These are phyloP conservation scores for Colletotrichum noveboracense DNA, from an alignment of 2,329 filamentous ascomycete species.

Conservation along the genomic window DNA sequence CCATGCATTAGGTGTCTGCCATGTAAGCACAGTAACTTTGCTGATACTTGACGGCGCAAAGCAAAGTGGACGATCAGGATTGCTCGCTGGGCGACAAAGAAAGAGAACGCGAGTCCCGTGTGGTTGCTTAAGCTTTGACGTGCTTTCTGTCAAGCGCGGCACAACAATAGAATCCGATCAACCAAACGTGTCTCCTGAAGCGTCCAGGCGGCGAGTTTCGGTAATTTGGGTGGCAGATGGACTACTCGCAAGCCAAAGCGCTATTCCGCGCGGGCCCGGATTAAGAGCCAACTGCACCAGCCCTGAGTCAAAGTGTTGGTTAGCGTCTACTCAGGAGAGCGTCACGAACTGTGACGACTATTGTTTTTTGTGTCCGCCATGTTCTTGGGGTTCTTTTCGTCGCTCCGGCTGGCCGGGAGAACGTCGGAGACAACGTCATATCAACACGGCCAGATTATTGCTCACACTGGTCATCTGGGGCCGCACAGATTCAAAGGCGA, in stretches of 20 bases:
- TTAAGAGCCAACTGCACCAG: background rate
- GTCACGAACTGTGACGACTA: background rate
- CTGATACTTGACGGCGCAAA: background rate
- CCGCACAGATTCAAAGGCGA: background rate
- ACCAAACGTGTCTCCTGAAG: background rate
- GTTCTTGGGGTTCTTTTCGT: background rate
- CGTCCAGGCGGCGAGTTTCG: background rate
- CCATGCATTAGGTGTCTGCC: background rate
- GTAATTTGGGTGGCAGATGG: background rate
- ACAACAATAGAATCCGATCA: background rate
- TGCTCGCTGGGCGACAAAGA: conserved; percentile 1
- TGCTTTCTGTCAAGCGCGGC: background rate
- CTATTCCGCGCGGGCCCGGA: background rate
- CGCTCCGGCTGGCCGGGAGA: background rate
- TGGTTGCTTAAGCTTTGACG: conserved; percentile 11
- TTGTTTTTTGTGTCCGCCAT: background rate
- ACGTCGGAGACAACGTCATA: background rate
- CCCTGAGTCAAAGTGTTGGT: background rate
- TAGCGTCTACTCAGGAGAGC: conserved; percentile 6
- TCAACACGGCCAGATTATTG: background rate
- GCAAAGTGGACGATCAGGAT: background rate
- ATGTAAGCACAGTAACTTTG: background rate
- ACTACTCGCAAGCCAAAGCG: conserved; percentile 8
- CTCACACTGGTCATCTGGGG: background rate
- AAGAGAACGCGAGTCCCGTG: background rate